A percentile compares a stretch with the other conserved stretches of the same genome.
These are phyloP conservation scores for Liriodendron chinense DNA, from an alignment of 164 flowering plant genomes.

Conservation along the genomic window DNA sequence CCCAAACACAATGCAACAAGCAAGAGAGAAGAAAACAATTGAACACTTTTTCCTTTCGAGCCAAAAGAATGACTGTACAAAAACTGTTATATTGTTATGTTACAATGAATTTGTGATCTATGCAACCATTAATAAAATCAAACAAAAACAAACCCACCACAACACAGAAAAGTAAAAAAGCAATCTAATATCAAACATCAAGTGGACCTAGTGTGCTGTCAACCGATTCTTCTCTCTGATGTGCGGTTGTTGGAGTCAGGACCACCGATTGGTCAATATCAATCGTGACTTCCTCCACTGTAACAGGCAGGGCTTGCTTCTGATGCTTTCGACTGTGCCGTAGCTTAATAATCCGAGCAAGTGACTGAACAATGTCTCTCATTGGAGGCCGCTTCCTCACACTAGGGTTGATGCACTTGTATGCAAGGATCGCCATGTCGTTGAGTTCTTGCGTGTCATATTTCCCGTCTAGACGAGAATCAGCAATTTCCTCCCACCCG, in stretches of 20 bases:
- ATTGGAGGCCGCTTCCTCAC: constrained; percentile 75
- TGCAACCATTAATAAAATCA: constrained; percentile 5
- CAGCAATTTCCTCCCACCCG: constrained; percentile 96
- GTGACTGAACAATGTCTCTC: constrained; percentile 80
- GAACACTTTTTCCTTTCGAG: background rate
- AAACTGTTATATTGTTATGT: constrained; percentile 14
- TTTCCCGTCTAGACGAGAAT: constrained; percentile 67
- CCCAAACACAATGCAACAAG: too few relatives aligned
- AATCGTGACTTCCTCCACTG: constrained; percentile 40
- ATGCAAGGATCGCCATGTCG: constrained; percentile 71
- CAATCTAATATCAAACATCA: constrained; percentile 31
- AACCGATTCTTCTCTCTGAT: constrained; percentile 53
- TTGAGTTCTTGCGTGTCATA: constrained; percentile 69
- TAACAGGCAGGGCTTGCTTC: constrained; percentile 32
- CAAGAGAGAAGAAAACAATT: background rate
- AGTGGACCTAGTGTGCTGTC: constrained; percentile 46
- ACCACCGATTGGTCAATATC: constrained; percentile 46
- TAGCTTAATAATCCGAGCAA: constrained; percentile 51
- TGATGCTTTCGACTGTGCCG: constrained; percentile 52
- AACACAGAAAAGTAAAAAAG: constrained; percentile 4
- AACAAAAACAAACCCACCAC: constrained; percentile 1
- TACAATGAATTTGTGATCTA: constrained; percentile 14
- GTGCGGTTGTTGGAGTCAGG: constrained; percentile 33
- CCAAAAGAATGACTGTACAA: constrained; percentile 4
- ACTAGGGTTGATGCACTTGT: constrained; percentile 65